phyloP scores from a whole-genome alignment of 1,284 basidiomycete species.

The Heliocybe sulcata region DNA sequence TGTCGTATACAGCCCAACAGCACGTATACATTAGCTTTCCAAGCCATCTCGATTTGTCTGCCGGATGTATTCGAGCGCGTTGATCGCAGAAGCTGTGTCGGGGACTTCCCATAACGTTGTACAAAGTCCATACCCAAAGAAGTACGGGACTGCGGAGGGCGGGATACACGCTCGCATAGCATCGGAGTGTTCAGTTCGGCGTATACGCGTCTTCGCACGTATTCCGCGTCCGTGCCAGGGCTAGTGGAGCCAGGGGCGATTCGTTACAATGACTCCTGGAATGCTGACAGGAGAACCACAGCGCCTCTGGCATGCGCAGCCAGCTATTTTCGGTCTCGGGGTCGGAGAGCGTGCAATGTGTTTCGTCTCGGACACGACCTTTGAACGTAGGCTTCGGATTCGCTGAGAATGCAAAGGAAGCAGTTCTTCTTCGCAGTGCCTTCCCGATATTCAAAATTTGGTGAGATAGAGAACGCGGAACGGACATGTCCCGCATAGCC shows the following conservation, averaged over 20 bases:
- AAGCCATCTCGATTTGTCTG: too few relatives aligned
- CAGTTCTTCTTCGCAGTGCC: neutral
- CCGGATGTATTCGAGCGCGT: neutral
- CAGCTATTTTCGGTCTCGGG: neutral
- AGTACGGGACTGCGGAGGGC: neutral
- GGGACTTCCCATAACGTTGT: neutral
- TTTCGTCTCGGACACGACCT: neutral
- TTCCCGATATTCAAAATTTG: neutral
- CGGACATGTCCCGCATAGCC: neutral
- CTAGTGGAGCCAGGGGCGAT: too few relatives aligned
- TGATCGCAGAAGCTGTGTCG: neutral
- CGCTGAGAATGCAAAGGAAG: neutral
- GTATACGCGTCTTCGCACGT: too few relatives aligned
- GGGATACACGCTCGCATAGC: neutral
- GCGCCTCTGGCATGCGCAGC: neutral
- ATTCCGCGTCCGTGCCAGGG: too few relatives aligned
- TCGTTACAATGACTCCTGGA: too few relatives aligned
- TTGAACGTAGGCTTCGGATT: neutral
- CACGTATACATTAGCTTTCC: too few relatives aligned
- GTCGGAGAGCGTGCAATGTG: neutral
- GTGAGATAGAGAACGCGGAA: neutral
- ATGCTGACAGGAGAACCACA: neutral
- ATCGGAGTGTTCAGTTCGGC: neutral
- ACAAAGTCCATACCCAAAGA: neutral
- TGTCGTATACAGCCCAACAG: too few relatives aligned